Base-by-base conservation (phyloP, 768 basidiomycete genomes). In the Tulasnella sp. region DNA sequence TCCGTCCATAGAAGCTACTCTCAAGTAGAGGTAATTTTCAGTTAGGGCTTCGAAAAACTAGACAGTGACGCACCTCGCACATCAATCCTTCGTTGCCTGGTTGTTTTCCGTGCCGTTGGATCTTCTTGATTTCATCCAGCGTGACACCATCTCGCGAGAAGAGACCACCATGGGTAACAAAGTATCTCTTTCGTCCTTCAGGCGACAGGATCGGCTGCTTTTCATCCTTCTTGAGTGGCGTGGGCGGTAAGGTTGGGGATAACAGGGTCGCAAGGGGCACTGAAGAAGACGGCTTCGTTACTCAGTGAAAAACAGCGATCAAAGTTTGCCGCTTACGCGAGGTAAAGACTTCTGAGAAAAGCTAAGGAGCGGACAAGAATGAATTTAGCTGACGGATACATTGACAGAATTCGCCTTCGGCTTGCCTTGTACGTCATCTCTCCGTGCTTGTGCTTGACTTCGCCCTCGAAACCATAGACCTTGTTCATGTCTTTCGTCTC, bases 401-500 rank as follows among this genome's bases (percentile, higher is more conserved):
- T 47, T 22, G 19, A 47, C 26, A 17, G 3, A 12, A 47, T 47
- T 19, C 44, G 5, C 8, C 44, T 2, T 47, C 2, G 72, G n/a
- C 78, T 67, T 32, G 89, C 92, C 86, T 94, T 95, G 83, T 95
- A 98, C 0, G 93, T 90, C 79, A 94, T 89, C 77, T 97, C 95
- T 35, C 95, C 95, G 76, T 96, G 94, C 79, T 99, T 98, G 77
- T 96, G 91, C 78, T 96, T 96, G 36, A 89, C 91, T 82, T 99
- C 97, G 44, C 95, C 95, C 80, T 96, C 94, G 77, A 95, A 95
- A 1, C 94, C 94, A 79, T 96, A 95, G 26, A 83, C 83, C 75
- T 83, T 83, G 80, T 99, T 99, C 97, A 99, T 98, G 62, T 98
- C 95, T 79, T 92, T 92, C 73, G 94, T 89, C 81, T 96, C 94